Percentiles rank a stretch among this genome's conserved stretches.
These are phyloP conservation scores for Torulaspora gathmanii DNA, from an alignment of 805 yeast genomes.

Conservation along the genomic window DNA sequence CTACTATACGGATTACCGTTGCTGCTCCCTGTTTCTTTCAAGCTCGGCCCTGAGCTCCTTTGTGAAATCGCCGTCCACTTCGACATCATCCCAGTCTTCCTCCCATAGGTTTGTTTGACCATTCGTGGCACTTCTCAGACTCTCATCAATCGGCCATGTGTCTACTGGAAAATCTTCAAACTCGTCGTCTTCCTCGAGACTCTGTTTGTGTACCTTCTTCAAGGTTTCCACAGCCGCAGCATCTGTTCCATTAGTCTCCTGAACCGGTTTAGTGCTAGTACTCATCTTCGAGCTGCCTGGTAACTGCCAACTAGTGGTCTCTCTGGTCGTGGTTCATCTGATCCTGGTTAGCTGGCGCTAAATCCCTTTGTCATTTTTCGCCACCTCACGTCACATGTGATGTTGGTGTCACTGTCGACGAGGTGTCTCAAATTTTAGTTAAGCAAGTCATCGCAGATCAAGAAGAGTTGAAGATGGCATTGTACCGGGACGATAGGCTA, in stretches of 20 bases:
- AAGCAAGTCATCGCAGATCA: slow-evolving; percentile 1
- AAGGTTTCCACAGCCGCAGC: background rate
- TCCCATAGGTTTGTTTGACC: slow-evolving; percentile 76
- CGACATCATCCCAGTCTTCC: slow-evolving; percentile 97
- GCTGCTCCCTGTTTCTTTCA: slow-evolving; percentile 24
- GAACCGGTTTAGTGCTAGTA: slow-evolving; percentile 1
- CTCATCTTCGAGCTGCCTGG: background rate
- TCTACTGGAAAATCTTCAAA: slow-evolving; percentile 96
- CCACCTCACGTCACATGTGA: background rate
- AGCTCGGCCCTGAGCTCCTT: slow-evolving; percentile 56
- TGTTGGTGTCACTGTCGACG: background rate
- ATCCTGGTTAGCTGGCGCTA: background rate
- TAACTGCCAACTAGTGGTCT: too few species aligned
- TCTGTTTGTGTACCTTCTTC: slow-evolving; percentile 22
- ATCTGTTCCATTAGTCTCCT: slow-evolving; percentile 1
- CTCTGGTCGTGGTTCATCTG: background rate
- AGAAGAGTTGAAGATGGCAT: background rate
- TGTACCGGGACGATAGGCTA: background rate
- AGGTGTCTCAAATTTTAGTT: background rate
- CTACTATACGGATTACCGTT: slow-evolving; percentile 7
- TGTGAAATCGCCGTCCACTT: slow-evolving; percentile 85
- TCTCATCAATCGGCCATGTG: slow-evolving; percentile 65
- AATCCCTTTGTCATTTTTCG: background rate
- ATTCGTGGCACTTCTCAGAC: slow-evolving; percentile 42
- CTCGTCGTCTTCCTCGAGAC: slow-evolving; percentile 93